Evolutionary conservation across 2,329 filamentous ascomycete species (phyloP).

Genomic region (Cladosporium sp.): DNA sequence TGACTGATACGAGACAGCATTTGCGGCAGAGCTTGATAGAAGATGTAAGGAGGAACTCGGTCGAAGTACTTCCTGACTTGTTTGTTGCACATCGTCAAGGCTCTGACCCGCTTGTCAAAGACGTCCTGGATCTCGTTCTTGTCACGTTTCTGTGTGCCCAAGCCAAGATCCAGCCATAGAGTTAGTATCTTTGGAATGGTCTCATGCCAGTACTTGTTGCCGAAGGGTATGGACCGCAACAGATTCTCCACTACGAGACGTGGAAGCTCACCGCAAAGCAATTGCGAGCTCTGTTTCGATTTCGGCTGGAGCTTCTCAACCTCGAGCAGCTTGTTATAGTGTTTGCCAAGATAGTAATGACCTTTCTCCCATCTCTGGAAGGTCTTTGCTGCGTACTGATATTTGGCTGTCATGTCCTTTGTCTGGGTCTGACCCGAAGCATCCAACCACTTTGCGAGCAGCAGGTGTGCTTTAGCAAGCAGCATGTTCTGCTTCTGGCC

Average conservation of each 20-base stretch:
- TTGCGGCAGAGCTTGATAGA: conserved; percentile 82
- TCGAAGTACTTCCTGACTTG: conserved; percentile 76
- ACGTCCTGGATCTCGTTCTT: conserved; percentile 7
- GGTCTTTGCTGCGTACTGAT: conserved; percentile 73
- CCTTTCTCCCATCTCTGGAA: conserved; percentile 83
- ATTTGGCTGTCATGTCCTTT: conserved; percentile 71
- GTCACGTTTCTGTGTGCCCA: conserved; percentile 51
- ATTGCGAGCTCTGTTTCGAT: conserved; percentile 59
- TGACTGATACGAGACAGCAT: conserved; percentile 95
- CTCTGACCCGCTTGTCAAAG: conserved; percentile 49
- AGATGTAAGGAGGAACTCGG: conserved; percentile 69
- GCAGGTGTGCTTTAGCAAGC: conserved; percentile 74
- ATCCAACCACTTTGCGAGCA: conserved; percentile 96
- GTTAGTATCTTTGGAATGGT: conserved; percentile 88
- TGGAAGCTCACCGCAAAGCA: conserved; percentile 73
- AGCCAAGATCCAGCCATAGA: conserved; percentile 88
- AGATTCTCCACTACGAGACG: conserved; percentile 94
- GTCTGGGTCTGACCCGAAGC: conserved; percentile 89
- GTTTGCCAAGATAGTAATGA: conserved; percentile 92
- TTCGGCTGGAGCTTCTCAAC: conserved; percentile 74
- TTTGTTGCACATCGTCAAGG: conserved; percentile 65
- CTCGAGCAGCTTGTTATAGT: conserved; percentile 95
- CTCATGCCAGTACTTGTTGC: conserved; percentile 94
- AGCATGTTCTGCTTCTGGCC: conserved; percentile 53
- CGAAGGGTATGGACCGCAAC: conserved; percentile 76